Conservation (phyloP, 345 rosid species). For the Arabidopsis arenosa region DNA sequence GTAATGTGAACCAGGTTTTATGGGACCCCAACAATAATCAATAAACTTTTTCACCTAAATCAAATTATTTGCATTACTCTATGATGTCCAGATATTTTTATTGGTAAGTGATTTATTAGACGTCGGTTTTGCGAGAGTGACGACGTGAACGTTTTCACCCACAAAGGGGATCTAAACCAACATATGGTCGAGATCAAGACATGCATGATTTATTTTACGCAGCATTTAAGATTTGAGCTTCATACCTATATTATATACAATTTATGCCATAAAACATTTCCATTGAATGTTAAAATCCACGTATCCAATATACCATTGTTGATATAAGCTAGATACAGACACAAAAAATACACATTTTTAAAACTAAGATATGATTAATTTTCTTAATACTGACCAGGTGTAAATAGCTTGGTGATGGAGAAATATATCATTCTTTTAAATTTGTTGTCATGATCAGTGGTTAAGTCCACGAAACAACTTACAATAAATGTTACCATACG, state of each 20-base stretch:
- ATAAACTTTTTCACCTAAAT: conserved; percentile 30
- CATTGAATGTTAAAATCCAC: background rate
- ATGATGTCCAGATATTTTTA: conserved; percentile 20
- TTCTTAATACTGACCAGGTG: background rate
- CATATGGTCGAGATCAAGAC: conserved; percentile 42
- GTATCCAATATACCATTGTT: background rate
- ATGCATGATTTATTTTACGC: conserved; percentile 31
- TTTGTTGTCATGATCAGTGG: conserved; percentile 29
- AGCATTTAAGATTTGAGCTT: conserved; percentile 37
- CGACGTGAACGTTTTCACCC: conserved; percentile 37
- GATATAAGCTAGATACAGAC: background rate
- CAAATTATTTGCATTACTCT: conserved; percentile 28
- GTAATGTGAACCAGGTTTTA: conserved; percentile 26
- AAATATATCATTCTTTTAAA: background rate
- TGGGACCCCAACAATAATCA: conserved; percentile 21
- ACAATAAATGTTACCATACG: conserved; percentile 15
- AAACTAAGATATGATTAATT: background rate
- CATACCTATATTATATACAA: conserved; percentile 14
- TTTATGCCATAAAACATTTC: too few species aligned
- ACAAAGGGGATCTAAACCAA: conserved; percentile 8
- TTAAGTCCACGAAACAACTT: conserved; percentile 32
- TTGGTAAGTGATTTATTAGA: conserved; percentile 18
- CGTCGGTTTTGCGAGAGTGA: conserved; percentile 32
- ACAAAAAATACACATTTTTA: background rate
- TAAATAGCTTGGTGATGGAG: background rate